Base-by-base conservation (phyloP, 2,329 filamentous ascomycete species). In the Xylariaceae sp. region DNA sequence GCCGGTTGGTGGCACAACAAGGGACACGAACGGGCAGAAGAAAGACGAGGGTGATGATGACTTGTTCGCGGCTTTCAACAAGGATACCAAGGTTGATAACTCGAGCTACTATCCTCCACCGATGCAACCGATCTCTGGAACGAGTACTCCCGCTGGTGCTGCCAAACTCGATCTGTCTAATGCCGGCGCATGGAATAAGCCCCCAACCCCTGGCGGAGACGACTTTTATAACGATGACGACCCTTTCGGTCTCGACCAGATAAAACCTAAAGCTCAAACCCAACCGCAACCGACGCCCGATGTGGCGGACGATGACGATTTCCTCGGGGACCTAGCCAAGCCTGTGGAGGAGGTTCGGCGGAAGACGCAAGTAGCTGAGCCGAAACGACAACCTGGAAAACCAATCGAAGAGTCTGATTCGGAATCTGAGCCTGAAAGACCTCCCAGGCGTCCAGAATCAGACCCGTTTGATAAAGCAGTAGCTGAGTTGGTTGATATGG, bases 401-500 rank as follows among this genome's bases (percentile, higher is more conserved):
- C 79, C 82, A 0, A 84, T 85, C 31, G 83, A 86, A 48, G 75
- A 75, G 28, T 76, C 75, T 0, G 79, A 80, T 28, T 78, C 78
- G 19, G 77, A 80, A 39, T 78, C 78, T 3, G 80, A 82, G n/a
- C 70, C 70, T 14, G 68, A 67, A 49, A 34, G 57, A 24, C 54
- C 52, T 21, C 61, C 68, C 23, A 56, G 56, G 40, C 51, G 48
- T 39, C 58, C 23, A 11, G 56, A 63, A 29, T 64, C 84, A 31
- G 88, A 92, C 66, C 86, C 85, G 1, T 87, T 89, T 56, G 92
- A 96, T 69, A 86, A 84, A 64, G 91, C 92, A 8, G 85, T 98
- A 23, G 91, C 91, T 8, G 92, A 98, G 71, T 78, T 99, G 23
- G 87, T 97, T 3, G 94, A 97, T 65, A 98, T 98, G 85, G 95